Evolutionary conservation across 1,284 basidiomycete genomes (phyloP).

Genomic region (Farysia itapuensis): DNA sequence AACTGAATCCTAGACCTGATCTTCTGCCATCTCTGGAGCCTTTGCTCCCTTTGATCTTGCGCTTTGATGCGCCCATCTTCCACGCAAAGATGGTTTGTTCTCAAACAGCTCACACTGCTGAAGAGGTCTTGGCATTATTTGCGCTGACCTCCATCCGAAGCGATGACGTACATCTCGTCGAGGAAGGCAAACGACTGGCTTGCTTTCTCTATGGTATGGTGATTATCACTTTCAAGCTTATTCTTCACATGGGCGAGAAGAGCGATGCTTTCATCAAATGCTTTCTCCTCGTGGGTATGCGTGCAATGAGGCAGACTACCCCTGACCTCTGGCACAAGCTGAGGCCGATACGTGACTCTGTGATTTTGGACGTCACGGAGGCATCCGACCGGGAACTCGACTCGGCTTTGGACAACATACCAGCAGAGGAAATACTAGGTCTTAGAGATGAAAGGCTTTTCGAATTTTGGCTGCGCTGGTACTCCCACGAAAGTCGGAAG

Average conservation of each 20-base stretch:
- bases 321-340: slow-evolving; percentile 18
- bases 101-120: slow-evolving; percentile 12
- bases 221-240: slow-evolving; percentile 20
- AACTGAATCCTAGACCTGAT: slow-evolving; percentile 15
- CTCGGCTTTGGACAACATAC: slow-evolving; percentile 10
- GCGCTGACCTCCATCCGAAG: slow-evolving; percentile 13
- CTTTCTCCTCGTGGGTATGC: slow-evolving; percentile 13
- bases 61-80: slow-evolving; percentile 9
- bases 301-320: slow-evolving; percentile 10
- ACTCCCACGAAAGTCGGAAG: slow-evolving; percentile 26
- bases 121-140: slow-evolving; percentile 15
- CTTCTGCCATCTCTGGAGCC: slow-evolving; percentile 12
- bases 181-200: slow-evolving; percentile 13
- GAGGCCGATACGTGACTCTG: slow-evolving; percentile 13
- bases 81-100: slow-evolving; percentile 24
- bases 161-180: slow-evolving; percentile 5
- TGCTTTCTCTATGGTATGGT: slow-evolving; percentile 24
- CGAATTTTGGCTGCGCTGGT: slow-evolving; percentile 13
- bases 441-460: slow-evolving; percentile 10
- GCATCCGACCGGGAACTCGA: slow-evolving; percentile 3
- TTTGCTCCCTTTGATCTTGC: slow-evolving; percentile 9
- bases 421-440: background rate
- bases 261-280: slow-evolving; percentile 17
- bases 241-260: slow-evolving; percentile 11
- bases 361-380: slow-evolving; percentile 15